Evolutionary conservation across 345 rosid species (phyloP).

Genomic region (Eucalyptus sp.): DNA sequence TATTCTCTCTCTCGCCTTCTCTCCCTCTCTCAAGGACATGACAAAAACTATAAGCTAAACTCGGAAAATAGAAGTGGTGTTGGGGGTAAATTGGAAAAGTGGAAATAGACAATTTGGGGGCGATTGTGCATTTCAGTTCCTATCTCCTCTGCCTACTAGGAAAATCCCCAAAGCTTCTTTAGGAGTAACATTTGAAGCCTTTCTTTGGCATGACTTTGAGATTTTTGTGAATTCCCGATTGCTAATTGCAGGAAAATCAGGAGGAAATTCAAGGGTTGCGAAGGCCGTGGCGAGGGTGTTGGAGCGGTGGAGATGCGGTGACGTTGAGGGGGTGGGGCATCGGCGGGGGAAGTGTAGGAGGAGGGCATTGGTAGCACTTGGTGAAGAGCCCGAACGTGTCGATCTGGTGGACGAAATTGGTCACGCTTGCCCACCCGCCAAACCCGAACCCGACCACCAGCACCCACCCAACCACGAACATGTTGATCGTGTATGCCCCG

Average conservation of each 20-base stretch:
- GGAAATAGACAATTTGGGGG: background rate
- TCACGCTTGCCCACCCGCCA: constrained; percentile 95
- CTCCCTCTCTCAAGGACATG: background rate
- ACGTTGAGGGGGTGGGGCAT: constrained; percentile 13
- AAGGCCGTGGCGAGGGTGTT: constrained; percentile 26
- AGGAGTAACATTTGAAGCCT: background rate
- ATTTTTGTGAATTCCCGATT: background rate
- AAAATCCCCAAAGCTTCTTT: background rate
- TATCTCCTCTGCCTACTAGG: background rate
- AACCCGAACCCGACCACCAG: constrained; percentile 87
- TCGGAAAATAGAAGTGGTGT: background rate
- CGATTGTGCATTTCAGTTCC: background rate
- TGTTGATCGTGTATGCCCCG: constrained; percentile 69
- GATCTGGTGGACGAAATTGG: constrained; percentile 79
- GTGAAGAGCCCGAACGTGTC: constrained; percentile 96
- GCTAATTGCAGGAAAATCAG: background rate
- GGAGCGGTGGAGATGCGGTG: constrained; percentile 28
- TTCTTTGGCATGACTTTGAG: background rate
- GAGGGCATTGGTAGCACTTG: constrained; percentile 90
- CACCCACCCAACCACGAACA: constrained; percentile 88
- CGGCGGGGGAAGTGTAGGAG: constrained; percentile 16
- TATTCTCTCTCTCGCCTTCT: background rate
- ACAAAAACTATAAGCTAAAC: background rate
- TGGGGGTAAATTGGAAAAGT: background rate
- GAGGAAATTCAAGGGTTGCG: constrained; percentile 2